phyloP scores from a whole-genome alignment of 108 stramenopile genomes.

The Discostella pseudostelligera region DNA sequence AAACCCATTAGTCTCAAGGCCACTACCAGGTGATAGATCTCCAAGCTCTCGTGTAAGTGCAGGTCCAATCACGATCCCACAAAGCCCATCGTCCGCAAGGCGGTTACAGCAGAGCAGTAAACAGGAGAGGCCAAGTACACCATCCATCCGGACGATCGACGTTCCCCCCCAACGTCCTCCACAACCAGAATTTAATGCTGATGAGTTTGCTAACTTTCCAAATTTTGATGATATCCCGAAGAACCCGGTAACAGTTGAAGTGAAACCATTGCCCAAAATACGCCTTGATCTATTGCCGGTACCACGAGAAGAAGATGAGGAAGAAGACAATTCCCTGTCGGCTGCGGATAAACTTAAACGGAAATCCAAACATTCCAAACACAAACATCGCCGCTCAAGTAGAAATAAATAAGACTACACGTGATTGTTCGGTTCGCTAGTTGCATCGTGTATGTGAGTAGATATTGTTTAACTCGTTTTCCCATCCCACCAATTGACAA shows the following conservation, averaged over 20 bases:
- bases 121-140: slow-evolving; percentile 27
- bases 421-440: neutral
- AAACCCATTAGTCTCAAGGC: slow-evolving; percentile 11
- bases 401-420: neutral
- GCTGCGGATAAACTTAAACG: slow-evolving; percentile 31
- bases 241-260: slow-evolving; percentile 76
- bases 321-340: slow-evolving; percentile 42
- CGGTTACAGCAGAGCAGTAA: slow-evolving; percentile 3
- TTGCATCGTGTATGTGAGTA: slow-evolving; percentile 10
- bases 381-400: slow-evolving; percentile 32
- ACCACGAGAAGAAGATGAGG: slow-evolving; percentile 87
- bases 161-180: slow-evolving; percentile 4
- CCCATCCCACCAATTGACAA: slow-evolving; percentile 33
- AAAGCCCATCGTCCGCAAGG: slow-evolving; percentile 9
- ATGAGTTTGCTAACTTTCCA: slow-evolving; percentile 33
- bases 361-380: slow-evolving; percentile 42
- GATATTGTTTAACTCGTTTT: slow-evolving; percentile 26
- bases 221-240: slow-evolving; percentile 18
- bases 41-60: slow-evolving; percentile 14
- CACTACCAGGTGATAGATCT: slow-evolving; percentile 8
- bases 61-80: slow-evolving; percentile 19
- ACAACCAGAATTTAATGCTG: slow-evolving; percentile 16
- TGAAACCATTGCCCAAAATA: slow-evolving; percentile 85
- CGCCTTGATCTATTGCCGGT: slow-evolving; percentile 83
- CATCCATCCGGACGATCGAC: slow-evolving; percentile 26